Conservation (phyloP, 805 yeast species). For the Candida rishiriensis region DNA sequence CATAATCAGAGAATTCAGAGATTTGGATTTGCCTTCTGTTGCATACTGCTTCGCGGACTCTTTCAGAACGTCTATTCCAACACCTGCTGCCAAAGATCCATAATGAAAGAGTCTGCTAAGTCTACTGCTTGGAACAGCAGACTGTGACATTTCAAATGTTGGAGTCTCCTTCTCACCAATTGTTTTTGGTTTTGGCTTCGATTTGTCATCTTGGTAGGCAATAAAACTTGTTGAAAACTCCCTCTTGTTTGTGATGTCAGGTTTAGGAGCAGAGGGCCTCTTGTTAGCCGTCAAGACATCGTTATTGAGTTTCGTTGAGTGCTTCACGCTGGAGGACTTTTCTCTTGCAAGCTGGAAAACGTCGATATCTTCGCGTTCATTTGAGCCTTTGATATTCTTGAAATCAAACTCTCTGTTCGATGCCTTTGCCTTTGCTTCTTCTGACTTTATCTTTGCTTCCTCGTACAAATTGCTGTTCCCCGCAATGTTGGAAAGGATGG, state of each 20-base stretch:
- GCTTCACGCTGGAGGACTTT: slow-evolving; percentile 25
- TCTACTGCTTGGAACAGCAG: slow-evolving; percentile 83
- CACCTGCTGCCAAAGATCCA: slow-evolving; percentile 87
- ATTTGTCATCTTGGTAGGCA: slow-evolving; percentile 4
- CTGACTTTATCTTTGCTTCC: slow-evolving; percentile 23
- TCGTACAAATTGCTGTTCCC: slow-evolving; percentile 24
- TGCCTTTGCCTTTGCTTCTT: slow-evolving; percentile 18
- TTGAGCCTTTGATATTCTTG: slow-evolving; percentile 5
- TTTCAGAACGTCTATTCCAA: slow-evolving; percentile 77
- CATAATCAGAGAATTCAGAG: slow-evolving; percentile 56
- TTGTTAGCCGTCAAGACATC: slow-evolving; percentile 14
- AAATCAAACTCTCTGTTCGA: slow-evolving; percentile 12
- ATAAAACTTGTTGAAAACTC: slow-evolving; percentile 14
- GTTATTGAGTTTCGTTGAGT: slow-evolving; percentile 7
- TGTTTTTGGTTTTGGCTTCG: slow-evolving; percentile 3
- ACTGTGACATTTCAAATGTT: slow-evolving; percentile 48
- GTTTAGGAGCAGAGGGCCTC: slow-evolving; percentile 17
- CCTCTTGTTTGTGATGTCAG: slow-evolving; percentile 15
- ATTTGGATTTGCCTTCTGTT: slow-evolving; percentile 37
- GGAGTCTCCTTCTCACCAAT: slow-evolving; percentile 32
- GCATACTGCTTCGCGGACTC: slow-evolving; percentile 72
- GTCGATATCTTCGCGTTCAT: slow-evolving; percentile 21
- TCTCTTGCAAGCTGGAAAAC: slow-evolving; percentile 30
- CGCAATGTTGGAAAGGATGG: slow-evolving; percentile 17
- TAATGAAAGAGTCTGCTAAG: slow-evolving; percentile 89